These are phyloP conservation scores for Colletotrichum sp. DNA, from an alignment of 2,329 filamentous ascomycete species.

Conservation along the genomic window DNA sequence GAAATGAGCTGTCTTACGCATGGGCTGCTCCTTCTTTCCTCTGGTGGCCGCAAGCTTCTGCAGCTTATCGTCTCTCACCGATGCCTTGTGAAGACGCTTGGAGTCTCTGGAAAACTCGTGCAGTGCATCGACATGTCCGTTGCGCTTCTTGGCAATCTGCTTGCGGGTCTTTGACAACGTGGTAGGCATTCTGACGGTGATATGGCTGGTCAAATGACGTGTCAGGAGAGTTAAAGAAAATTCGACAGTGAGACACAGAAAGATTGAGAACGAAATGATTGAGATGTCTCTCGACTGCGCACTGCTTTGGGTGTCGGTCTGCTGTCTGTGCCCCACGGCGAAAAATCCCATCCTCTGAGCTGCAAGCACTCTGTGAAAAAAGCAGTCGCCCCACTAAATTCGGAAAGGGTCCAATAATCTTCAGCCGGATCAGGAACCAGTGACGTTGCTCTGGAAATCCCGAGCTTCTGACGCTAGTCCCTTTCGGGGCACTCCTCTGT, in stretches of 20 bases:
- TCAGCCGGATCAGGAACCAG: neutral
- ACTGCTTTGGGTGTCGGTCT: neutral
- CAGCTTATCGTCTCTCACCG: conserved; percentile 82
- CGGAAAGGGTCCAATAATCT: conserved; percentile 8
- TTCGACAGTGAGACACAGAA: neutral
- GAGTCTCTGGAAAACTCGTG: conserved; percentile 92
- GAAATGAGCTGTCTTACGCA: conserved; percentile 57
- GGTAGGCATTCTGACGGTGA: conserved; percentile 68
- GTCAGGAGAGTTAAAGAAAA: neutral
- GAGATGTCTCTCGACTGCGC: neutral
- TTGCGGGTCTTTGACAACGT: conserved; percentile 85
- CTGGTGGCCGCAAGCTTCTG: conserved; percentile 73
- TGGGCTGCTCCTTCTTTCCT: conserved; percentile 75
- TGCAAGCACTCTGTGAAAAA: neutral
- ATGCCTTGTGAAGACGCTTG: conserved; percentile 78
- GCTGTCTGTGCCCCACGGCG: conserved; percentile 14
- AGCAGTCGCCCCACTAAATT: neutral
- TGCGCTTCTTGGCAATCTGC: conserved; percentile 87
- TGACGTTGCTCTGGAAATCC: conserved; percentile 21
- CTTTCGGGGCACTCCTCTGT: neutral
- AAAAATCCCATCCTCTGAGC: conserved; percentile 13
- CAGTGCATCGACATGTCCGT: conserved; percentile 73
- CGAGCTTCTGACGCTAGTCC: neutral
- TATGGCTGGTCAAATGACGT: neutral
- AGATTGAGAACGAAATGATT: neutral